A percentile compares a stretch with the other conserved stretches of the same genome.
phyloP scores from a whole-genome alignment of 2,329 filamentous ascomycete genomes.

The Aureobasidium sp. region DNA sequence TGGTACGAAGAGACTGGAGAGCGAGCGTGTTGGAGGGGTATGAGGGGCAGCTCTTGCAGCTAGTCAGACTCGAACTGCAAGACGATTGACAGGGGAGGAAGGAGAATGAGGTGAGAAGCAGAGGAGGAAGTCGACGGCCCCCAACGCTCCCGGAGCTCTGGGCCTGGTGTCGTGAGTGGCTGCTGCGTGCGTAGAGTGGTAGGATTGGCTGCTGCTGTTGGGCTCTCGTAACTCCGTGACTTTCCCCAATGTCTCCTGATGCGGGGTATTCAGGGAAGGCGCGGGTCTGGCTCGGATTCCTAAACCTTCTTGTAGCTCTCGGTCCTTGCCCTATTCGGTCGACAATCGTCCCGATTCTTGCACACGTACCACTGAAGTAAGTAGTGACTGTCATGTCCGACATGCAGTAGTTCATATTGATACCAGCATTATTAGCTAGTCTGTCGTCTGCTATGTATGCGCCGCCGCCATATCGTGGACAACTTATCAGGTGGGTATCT shows the following conservation, averaged over 20 bases:
- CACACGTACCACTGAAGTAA: background rate
- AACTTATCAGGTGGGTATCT: background rate
- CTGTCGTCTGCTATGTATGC: background rate
- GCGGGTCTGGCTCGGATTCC: background rate
- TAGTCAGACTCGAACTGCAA: background rate
- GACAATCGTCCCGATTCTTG: background rate
- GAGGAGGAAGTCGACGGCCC: constrained; percentile 2
- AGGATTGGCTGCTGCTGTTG: background rate
- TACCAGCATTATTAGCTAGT: background rate
- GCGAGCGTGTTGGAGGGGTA: background rate
- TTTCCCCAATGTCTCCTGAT: background rate
- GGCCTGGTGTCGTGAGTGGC: constrained; percentile 2
- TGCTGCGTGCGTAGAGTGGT: background rate
- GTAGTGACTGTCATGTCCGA: background rate
- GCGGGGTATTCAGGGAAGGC: constrained; percentile 1
- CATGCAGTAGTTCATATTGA: background rate
- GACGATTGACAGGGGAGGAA: constrained; percentile 10
- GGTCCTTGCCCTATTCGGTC: background rate
- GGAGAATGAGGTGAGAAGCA: background rate
- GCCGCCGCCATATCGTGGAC: background rate
- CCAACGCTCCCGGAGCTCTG: constrained; percentile 8
- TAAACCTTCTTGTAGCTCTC: background rate
- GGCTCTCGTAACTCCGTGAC: background rate
- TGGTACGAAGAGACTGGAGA: background rate
- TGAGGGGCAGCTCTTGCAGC: background rate